Evolutionary conservation across 805 yeast species (phyloP), one percentile per base, ranked within the genome.

Genomic region (Candida ulmi): DNA sequence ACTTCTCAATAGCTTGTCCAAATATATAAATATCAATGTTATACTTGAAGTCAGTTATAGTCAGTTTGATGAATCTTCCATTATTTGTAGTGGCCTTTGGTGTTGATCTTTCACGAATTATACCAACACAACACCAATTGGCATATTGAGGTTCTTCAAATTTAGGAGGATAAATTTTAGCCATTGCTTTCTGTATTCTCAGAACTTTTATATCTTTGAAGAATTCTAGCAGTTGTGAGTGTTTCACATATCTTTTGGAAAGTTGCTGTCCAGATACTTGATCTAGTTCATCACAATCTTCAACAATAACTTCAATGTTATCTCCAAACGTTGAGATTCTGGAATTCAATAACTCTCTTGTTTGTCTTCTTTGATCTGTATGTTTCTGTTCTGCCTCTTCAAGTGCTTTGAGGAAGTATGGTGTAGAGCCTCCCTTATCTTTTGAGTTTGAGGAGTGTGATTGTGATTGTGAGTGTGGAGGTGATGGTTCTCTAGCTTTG

Each of bases 81-180:
- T 66, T 54, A 5, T 53, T 63, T 12, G 68, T 46, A 0, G 85
- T 65, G 4, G 62, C 57, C 45, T 70, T 67, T 3, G 82, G 69
- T 8, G 68, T 74, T 5, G 78, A 64, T 52, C 88, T 88, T 17
- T 57, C 52, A 5, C 77, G 63, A 0, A 90, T 65, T 3, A 85
- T 68, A 1, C 95, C 97, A n/a, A 82, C 52, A 2, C 80, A 72
- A n/a, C 81, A 80, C 83, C 88, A 88, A 54, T 90, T 88, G 3
- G 82, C 61, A 51, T 81, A 80, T 26, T 63, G 61, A 0, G 96
- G 95, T 35, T 83, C 83, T 6, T 61, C 55, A 53, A 74, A 88
- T 17, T 74, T 66, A 0, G 95, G 93, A 2, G 93, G 82, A 23
- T 57, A 47, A 1, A 88, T 78, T 46, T 80, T 78, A 2, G 87